phyloP scores from a whole-genome alignment of 768 basidiomycete species.

The Mycena kentingensis region DNA sequence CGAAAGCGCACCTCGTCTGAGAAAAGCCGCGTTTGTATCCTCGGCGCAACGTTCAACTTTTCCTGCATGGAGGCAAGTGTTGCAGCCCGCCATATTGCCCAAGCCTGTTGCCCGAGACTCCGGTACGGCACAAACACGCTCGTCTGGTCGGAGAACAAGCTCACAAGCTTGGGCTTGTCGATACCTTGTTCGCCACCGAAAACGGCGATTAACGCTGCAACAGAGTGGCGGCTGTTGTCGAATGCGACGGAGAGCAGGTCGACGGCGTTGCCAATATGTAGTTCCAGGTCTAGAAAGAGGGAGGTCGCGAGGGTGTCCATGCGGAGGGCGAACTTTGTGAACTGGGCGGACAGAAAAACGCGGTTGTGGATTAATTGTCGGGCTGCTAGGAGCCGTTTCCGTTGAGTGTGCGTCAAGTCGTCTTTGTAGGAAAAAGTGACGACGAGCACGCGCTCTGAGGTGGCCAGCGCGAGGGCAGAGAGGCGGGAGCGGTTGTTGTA shows the following conservation, averaged over 20 bases:
- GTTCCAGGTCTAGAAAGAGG: constrained; percentile 40
- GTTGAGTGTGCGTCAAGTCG: not conserved
- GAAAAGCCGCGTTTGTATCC: constrained; percentile 28
- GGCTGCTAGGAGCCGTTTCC: constrained; percentile 2
- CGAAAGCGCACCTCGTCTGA: constrained; percentile 28
- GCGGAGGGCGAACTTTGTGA: constrained; percentile 41
- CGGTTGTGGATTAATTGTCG: constrained; percentile 32
- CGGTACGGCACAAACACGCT: constrained; percentile 7
- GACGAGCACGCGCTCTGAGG: constrained; percentile 36
- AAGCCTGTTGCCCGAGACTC: constrained; percentile 40
- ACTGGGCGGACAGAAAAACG: constrained; percentile 34
- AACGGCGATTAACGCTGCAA: constrained; percentile 34
- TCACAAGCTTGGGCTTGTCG: constrained; percentile 26
- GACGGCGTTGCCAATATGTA: constrained; percentile 38
- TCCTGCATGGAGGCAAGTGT: constrained; percentile 22
- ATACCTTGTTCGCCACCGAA: constrained; percentile 41
- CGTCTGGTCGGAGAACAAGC: constrained; percentile 35
- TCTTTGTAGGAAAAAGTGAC: constrained; percentile 30
- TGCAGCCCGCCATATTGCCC: constrained; percentile 41
- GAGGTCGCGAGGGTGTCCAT: constrained; percentile 47
- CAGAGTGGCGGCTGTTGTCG: constrained; percentile 30
- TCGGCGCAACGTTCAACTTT: constrained; percentile 4
- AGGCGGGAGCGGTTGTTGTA: constrained; percentile 39
- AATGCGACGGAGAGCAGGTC: constrained; percentile 41
- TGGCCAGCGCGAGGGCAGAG: constrained; percentile 42